Evolutionary conservation across 2,329 filamentous ascomycete species (phyloP), one percentile per base, ranked within the genome.

Genomic region (Alternaria gaisen): DNA sequence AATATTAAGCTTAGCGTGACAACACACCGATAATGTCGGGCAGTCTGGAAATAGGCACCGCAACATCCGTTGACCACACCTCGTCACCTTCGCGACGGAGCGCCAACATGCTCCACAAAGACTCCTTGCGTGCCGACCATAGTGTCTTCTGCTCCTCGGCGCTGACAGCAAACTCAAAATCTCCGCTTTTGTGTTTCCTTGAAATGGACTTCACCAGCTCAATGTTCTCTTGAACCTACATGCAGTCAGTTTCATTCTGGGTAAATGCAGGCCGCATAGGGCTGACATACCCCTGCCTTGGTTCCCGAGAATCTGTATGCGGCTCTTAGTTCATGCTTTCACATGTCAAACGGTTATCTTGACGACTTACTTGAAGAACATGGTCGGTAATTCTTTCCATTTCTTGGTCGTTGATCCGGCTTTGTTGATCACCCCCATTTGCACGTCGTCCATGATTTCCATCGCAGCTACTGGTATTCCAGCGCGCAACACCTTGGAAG

Each of bases 381-480:
- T 83, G 1, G 91, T 94, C 0, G 91, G 91, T 56, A 85, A 79
- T 77, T 94, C 91, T 69, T 90, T 86, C 91, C 91, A 94, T 43
- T 87, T 86, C 16, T 88, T 89, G 8, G 87, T 85, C 0, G 90
- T 93, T 4, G 87, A 87, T 1, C 90, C 90, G 11, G 90, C 87
- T 54, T 88, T 83, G 79, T 95, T 95, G 73, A 95, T 89, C 0
- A 94, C 90, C 65, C 83, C 86, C 92, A 95, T 95, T 78, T 94
- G 91, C 4, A 94, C 90, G 59, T 95, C 92, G 73, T 95, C 92
- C 90, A 95, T 93, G 68, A 95, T 88, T 79, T 95, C 92, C 87
- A 94, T 90, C 4, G 90, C 90, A 0, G 89, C 90, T 7, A 94
- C 85, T 0, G 90, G 91, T 4, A 93, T 83, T 0, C 90, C 91